phyloP scores from a whole-genome alignment of 306 rosid species.

The Crataegus laevigata region DNA sequence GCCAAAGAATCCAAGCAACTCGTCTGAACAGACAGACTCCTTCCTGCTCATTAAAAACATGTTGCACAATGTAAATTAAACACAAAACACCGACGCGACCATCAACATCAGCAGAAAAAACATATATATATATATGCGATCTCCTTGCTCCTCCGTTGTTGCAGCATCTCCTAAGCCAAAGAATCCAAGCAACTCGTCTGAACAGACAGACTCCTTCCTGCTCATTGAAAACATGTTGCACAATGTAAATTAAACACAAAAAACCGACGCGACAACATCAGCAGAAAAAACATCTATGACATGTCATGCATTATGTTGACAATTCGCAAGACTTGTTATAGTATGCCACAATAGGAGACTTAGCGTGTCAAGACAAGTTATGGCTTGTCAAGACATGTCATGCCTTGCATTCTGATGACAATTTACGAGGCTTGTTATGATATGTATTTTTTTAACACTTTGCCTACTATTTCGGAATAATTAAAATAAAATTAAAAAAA shows the following conservation, averaged over 20 bases:
- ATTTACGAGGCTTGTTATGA: too few relatives aligned
- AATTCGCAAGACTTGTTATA: background rate
- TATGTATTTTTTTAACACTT: too few relatives aligned
- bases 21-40: background rate
- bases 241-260: background rate
- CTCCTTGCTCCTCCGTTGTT: background rate
- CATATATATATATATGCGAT: background rate
- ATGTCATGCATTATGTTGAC: background rate
- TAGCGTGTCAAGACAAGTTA: too few relatives aligned
- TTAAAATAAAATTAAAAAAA: too few relatives aligned
- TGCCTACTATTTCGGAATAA: too few relatives aligned
- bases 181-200: constrained; percentile 13
- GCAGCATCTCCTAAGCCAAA: constrained; percentile 9
- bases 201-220: background rate
- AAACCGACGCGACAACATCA: background rate
- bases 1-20: constrained; percentile 16
- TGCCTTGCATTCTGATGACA: too few relatives aligned
- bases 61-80: background rate
- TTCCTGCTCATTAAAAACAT: background rate
- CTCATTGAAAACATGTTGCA: background rate
- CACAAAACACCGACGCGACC: background rate
- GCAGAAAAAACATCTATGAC: too few relatives aligned
- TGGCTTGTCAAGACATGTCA: too few relatives aligned
- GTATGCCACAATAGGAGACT: accelerated
- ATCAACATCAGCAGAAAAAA: background rate